phyloP scores from a whole-genome alignment of 306 rosid genomes.

The Begonia masoniana region DNA sequence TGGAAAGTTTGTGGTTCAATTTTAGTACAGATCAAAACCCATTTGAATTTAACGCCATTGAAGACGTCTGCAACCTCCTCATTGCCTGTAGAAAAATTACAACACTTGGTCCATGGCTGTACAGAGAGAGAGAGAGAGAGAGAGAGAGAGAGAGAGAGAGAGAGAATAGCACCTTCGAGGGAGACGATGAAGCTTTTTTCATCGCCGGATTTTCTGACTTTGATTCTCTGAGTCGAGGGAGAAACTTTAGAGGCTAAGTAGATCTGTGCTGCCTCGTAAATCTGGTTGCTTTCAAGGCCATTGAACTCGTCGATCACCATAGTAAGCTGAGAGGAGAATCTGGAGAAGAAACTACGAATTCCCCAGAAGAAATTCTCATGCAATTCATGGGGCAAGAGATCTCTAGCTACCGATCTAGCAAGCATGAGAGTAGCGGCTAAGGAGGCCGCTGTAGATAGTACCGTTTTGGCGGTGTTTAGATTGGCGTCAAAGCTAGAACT shows the following conservation, averaged over 20 bases:
- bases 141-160: no score
- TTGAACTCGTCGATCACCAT: conserved; percentile 53
- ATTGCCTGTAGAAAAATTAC: background rate
- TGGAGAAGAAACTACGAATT: conserved; percentile 22
- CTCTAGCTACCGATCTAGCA: background rate
- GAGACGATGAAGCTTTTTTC: conserved; percentile 45
- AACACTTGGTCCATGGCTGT: no score
- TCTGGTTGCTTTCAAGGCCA: conserved; percentile 47
- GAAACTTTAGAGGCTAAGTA: conserved; percentile 46
- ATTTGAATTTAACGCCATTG: conserved; percentile 25
- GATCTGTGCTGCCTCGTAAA: conserved; percentile 59
- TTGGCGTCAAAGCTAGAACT: no score
- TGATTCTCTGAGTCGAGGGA: conserved; percentile 39
- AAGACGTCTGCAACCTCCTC: conserved; percentile 38
- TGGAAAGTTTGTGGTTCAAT: conserved; percentile 17
- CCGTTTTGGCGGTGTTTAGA: background rate
- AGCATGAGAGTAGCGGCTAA: background rate
- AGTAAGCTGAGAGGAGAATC: conserved; percentile 38
- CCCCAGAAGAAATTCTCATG: no score
- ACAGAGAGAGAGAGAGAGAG: no score
- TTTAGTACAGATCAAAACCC: conserved; percentile 35
- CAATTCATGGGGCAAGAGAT: background rate
- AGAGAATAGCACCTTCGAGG: conserved; percentile 26
- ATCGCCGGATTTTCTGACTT: conserved; percentile 40
- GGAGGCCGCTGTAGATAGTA: background rate